Percentiles rank a stretch among this genome's conserved stretches.
Evolutionary conservation across 1,139 yeast species (phyloP).

Genomic region (Geotrichum siamense): DNA sequence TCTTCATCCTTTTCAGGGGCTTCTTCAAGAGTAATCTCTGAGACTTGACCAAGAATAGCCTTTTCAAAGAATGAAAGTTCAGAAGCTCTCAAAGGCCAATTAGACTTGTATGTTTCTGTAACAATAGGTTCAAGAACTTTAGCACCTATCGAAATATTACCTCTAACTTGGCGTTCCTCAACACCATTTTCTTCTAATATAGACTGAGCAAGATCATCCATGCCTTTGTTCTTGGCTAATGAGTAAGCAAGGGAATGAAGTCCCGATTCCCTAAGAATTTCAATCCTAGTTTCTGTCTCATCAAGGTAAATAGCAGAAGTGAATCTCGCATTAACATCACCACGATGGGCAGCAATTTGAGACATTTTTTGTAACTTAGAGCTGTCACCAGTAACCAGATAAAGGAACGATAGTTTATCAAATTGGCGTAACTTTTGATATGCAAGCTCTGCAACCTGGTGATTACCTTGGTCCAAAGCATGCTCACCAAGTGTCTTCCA

Average conservation of each 20-base stretch:
- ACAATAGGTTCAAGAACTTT: conserved; percentile 41
- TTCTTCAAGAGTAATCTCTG: conserved; percentile 51
- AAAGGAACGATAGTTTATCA: conserved; percentile 84
- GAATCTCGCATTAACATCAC: conserved; percentile 70
- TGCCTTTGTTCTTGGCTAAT: conserved; percentile 81
- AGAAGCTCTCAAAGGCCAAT: conserved; percentile 81
- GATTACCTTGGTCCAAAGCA: conserved; percentile 85
- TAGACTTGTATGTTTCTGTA: conserved; percentile 41
- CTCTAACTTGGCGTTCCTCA: conserved; percentile 54
- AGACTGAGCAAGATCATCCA: conserved; percentile 62
- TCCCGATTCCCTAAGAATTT: conserved; percentile 69
- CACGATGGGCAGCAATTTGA: conserved; percentile 81
- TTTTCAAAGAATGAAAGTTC: conserved; percentile 76
- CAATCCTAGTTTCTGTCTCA: conserved; percentile 68
- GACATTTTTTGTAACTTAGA: conserved; percentile 78
- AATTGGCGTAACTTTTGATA: conserved; percentile 82
- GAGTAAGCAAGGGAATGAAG: conserved; percentile 88
- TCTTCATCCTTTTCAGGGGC: conserved; percentile 20
- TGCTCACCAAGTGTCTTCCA: conserved; percentile 85
- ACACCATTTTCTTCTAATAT: conserved; percentile 60
- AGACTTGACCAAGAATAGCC: conserved; percentile 74
- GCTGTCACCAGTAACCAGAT: conserved; percentile 73
- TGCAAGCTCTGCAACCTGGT: conserved; percentile 75
- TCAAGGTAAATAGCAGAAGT: conserved; percentile 77
- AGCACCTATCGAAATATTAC: conserved; percentile 38